A percentile compares a stretch with the other conserved stretches of the same genome.
Conservation (phyloP, 306 rosid species). For the Phaseolus lunatus region DNA sequence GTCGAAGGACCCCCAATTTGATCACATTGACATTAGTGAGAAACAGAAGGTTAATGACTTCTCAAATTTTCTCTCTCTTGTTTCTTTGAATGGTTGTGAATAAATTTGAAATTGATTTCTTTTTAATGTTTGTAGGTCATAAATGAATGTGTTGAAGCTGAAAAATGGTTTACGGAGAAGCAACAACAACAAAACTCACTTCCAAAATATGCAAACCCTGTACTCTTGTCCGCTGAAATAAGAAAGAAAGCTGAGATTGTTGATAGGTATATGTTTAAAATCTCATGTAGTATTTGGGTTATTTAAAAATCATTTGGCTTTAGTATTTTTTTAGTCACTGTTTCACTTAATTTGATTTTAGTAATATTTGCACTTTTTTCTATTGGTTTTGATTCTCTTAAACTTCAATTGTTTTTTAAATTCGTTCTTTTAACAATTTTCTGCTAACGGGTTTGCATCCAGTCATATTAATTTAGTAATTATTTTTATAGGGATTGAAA, state of each 20-base stretch:
- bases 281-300: not conserved
- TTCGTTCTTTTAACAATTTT: not conserved
- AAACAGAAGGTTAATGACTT: conserved; percentile 69
- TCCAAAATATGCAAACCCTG: conserved; percentile 81
- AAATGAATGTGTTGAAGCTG: conserved; percentile 86
- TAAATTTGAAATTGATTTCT: not conserved
- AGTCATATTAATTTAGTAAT: not conserved
- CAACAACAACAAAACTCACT: conserved; percentile 76
- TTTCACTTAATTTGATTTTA: not conserved
- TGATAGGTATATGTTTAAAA: conserved; percentile 63
- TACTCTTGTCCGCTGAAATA: conserved; percentile 73
- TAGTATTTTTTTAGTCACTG: not conserved
- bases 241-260: conserved; percentile 85
- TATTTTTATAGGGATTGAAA: not conserved
- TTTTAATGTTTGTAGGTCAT: conserved; percentile 59
- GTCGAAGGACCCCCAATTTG: conserved; percentile 76
- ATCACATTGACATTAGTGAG: conserved; percentile 83
- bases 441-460: not conserved
- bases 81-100: not conserved
- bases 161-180: conserved; percentile 88
- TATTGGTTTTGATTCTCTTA: not conserved
- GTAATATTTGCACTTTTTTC: not conserved
- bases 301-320: not conserved
- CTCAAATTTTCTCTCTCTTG: not conserved
- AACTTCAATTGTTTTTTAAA: not conserved